These are phyloP conservation scores for Pichia kudriavzevii DNA, from an alignment of 1,139 yeast genomes.

Conservation along the genomic window DNA sequence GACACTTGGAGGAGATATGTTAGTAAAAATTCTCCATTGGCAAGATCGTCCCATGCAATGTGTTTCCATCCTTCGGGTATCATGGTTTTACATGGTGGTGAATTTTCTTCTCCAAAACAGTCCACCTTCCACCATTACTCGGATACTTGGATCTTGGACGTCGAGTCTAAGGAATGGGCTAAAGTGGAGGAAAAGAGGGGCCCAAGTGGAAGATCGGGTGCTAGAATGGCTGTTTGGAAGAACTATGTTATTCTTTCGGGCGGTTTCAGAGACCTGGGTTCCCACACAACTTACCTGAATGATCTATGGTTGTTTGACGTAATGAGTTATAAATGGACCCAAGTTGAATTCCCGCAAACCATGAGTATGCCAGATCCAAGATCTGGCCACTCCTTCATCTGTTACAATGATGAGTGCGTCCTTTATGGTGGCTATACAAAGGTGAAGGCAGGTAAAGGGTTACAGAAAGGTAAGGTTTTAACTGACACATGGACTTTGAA, in stretches of 20 bases:
- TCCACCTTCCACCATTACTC: constrained; percentile 94
- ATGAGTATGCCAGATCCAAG: constrained; percentile 84
- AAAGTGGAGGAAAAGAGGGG: constrained; percentile 65
- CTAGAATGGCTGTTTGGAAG: constrained; percentile 86
- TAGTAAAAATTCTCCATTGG: constrained; percentile 85
- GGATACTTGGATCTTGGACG: constrained; percentile 89
- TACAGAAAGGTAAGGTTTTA: constrained; percentile 88
- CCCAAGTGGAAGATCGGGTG: constrained; percentile 89
- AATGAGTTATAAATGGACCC: constrained; percentile 83
- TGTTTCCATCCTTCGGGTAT: constrained; percentile 89
- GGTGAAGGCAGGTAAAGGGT: constrained; percentile 82
- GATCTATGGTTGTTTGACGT: constrained; percentile 94
- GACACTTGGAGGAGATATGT: constrained; percentile 74
- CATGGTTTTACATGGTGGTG: constrained; percentile 87
- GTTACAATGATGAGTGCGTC: constrained; percentile 73
- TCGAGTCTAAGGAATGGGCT: constrained; percentile 81
- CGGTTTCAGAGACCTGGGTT: constrained; percentile 87
- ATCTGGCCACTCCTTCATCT: constrained; percentile 85
- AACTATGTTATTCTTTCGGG: constrained; percentile 80
- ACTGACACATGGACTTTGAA: constrained; percentile 82
- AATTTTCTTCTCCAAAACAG: constrained; percentile 93
- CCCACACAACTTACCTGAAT: constrained; percentile 70
- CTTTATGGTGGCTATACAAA: constrained; percentile 93
- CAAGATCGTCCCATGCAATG: constrained; percentile 91
- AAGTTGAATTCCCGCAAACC: constrained; percentile 78